These are phyloP conservation scores for Aspergillus ostianus DNA, from an alignment of 495 filamentous ascomycete genomes.

Conservation along the genomic window DNA sequence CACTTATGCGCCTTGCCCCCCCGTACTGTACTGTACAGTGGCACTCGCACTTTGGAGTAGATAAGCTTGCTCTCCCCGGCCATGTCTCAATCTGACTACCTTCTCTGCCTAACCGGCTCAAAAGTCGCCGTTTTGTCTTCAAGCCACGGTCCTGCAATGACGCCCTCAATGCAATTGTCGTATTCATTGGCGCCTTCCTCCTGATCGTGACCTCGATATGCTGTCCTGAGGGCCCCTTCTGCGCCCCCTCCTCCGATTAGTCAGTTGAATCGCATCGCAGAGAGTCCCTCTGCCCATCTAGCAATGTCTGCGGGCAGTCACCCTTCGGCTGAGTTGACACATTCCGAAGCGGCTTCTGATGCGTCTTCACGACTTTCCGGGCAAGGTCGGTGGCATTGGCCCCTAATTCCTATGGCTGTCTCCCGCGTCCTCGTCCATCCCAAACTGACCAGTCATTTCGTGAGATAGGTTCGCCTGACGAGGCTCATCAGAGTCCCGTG, in stretches of 20 bases:
- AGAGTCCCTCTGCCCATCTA: constrained; percentile 8
- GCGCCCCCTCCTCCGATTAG: constrained; percentile 7
- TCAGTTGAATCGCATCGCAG: constrained; percentile 10
- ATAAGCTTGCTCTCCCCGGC: constrained; percentile 7
- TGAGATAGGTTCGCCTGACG: constrained; percentile 20
- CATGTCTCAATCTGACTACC: neutral
- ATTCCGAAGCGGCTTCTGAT: constrained; percentile 8
- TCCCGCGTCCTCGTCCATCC: neutral
- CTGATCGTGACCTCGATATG: constrained; percentile 25
- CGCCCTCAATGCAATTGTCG: constrained; percentile 16
- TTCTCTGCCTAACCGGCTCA: neutral
- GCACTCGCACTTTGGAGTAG: neutral
- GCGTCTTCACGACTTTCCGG: constrained; percentile 1
- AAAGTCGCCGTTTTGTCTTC: neutral
- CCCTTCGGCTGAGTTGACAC: constrained; percentile 18
- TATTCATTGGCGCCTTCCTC: constrained; percentile 26
- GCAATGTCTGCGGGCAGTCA: constrained; percentile 32
- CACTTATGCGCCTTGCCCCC: neutral
- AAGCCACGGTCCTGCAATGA: constrained; percentile 22
- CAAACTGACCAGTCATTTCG: constrained; percentile 1
- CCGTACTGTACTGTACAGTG: too few species aligned
- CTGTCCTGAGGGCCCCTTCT: constrained; percentile 19
- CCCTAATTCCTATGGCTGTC: neutral
- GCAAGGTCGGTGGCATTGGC: neutral
- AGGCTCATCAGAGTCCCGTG: constrained; percentile 18